Evolutionary conservation across 257 asterid genomes (phyloP), one percentile per base, ranked within the genome.

Genomic region (Scutellaria barbata): DNA sequence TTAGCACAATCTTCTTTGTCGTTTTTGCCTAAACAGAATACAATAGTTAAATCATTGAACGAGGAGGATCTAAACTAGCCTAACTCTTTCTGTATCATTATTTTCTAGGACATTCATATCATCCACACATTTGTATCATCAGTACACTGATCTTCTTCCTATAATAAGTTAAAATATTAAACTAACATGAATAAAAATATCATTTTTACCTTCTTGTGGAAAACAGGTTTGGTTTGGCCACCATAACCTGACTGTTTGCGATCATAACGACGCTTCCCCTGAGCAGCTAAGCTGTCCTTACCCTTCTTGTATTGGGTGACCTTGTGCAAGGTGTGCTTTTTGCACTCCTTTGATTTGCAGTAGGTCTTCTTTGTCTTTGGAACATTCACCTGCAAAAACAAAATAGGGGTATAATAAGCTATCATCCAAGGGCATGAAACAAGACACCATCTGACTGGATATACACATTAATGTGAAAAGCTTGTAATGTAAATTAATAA

Each of bases 241-340:
- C 96, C 96, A 80, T 89, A 89, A 37, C 96, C 96, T 0, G 96
- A 89, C 77, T 89, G 96, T 77, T 89, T 89, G 52, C 96, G 90
- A 47, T 89, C 96, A 45, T 89, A 89, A 41, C 96, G 90, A 2
- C 95, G 92, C 85, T 89, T 89, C 10, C 96, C 96, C 67, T 87
- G 92, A 22, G 77, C 96, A 40, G 96, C 95, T 5, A 87, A 74
- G 66, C 92, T 84, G 56, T 87, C 94, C 63, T 89, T 87, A 0
- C 94, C 96, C 71, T 87, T 89, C 79, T 87, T 89, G 75, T 89
- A 87, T 60, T 89, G 96, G 54, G 94, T 89, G 60, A 89, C 96
- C 86, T 89, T 89, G 37, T 89, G 96, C 82, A 87, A 74, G 46
- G 96, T 89, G 81, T 89, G 96, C 84, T 87, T 89, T 45, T 46